These are phyloP conservation scores for Chalciporus sphaerocephalus DNA, from an alignment of 768 basidiomycete species.

Conservation along the genomic window DNA sequence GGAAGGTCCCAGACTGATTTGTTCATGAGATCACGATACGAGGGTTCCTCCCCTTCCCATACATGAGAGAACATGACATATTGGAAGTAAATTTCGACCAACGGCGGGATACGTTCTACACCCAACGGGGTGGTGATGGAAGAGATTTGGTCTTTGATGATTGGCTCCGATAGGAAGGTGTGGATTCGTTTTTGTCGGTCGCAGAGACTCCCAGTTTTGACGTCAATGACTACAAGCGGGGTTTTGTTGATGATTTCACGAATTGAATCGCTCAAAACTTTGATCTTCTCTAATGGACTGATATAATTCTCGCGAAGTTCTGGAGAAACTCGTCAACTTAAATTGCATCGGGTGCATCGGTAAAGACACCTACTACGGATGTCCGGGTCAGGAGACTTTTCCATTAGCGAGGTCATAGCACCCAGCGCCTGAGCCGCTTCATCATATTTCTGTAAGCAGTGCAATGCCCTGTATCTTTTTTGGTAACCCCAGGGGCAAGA, in stretches of 20 bases:
- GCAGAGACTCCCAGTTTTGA: background rate
- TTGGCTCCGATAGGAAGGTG: background rate
- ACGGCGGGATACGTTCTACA: background rate
- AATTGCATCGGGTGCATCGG: too few relatives aligned
- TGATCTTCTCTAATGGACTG: background rate
- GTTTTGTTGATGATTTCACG: background rate
- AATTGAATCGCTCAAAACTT: background rate
- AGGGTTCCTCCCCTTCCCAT: slow-evolving; percentile 1
- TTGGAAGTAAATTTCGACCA: background rate
- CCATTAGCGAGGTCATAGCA: background rate
- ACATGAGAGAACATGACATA: slow-evolving; percentile 2
- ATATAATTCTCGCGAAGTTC: background rate
- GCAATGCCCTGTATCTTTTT: background rate
- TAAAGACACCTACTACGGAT: background rate
- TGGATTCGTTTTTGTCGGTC: background rate
- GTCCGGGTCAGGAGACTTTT: background rate
- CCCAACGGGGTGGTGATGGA: background rate
- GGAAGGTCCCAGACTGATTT: background rate
- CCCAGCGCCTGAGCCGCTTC: background rate
- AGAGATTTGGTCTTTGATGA: background rate
- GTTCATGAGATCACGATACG: background rate
- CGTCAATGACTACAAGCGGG: background rate
- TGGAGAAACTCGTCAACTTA: background rate
- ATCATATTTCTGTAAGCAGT: background rate
- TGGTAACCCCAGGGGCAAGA: background rate